phyloP scores from a whole-genome alignment of 2,329 filamentous ascomycete genomes.

The Polychaeton citri region DNA sequence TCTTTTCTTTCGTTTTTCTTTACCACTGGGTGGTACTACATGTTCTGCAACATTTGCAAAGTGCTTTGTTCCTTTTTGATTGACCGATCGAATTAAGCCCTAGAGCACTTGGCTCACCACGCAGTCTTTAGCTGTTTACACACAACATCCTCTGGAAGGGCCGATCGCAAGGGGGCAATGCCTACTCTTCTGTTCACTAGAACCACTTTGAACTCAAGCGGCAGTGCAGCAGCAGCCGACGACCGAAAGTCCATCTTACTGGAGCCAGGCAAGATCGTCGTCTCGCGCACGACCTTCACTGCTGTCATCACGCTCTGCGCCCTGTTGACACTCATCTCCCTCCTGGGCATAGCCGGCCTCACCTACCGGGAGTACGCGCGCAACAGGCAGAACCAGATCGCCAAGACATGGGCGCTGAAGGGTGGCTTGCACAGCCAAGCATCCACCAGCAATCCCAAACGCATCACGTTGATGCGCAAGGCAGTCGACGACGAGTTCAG shows the following conservation, averaged over 20 bases:
- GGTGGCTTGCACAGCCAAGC: conserved; percentile 3
- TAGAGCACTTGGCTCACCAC: too few species aligned
- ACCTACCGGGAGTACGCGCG: conserved; percentile 9
- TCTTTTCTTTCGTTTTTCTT: too few species aligned
- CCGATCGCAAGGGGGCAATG: too few species aligned
- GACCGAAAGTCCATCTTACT: conserved; percentile 1
- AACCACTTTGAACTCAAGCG: too few species aligned
- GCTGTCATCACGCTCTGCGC: conserved; percentile 10
- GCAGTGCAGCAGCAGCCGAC: too few species aligned
- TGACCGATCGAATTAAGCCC: too few species aligned
- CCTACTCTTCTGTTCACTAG: too few species aligned
- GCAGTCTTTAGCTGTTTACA: too few species aligned
- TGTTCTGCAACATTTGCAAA: too few species aligned
- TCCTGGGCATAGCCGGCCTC: conserved; percentile 9
- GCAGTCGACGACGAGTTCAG: conserved; percentile 14
- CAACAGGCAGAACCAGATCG: conserved; percentile 6
- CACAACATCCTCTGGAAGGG: too few species aligned
- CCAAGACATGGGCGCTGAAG: conserved; percentile 5
- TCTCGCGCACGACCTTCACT: conserved; percentile 15
- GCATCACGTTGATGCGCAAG: conserved; percentile 13
- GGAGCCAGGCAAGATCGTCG: conserved; percentile 8
- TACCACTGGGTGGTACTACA: too few species aligned
- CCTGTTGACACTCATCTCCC: conserved; percentile 10
- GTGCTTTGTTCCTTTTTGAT: too few species aligned
- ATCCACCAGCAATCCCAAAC: conserved; percentile 7